Base-by-base conservation (phyloP, 257 asterid species). In the Misopates orontium region DNA sequence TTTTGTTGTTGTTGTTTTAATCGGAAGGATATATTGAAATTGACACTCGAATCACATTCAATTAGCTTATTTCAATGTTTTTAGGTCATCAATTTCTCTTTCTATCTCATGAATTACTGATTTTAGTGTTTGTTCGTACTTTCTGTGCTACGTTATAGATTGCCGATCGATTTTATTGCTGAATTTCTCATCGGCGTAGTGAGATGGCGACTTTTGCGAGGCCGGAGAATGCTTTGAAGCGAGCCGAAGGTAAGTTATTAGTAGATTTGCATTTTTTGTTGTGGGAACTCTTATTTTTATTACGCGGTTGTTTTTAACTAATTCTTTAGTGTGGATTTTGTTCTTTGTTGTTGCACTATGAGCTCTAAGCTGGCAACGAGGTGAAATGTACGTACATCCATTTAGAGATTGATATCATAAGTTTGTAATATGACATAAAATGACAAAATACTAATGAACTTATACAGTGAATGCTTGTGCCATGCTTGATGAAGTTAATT, bases 201-300 rank as follows among this genome's bases (percentile, higher is more conserved):
- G 10, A 60, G 63, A 82, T 82, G 87, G 77, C 80, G 36, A 77
- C 79, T 49, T 80, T 80, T 70, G 84, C 80, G 17, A 75, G 75
- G 65, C 89, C 89, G 4, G 89, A 83, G 80, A 78, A 83, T 78
- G 86, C 89, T 6, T 59, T 78, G 47, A 83, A 83, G 76, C 75
- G 86, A 61, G 86, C 89, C 14, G 89, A 83, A 73, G 89, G 86
- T 83, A 56, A 44, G 64, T 42, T 54, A 12, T 8, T 9, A 20
- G 0, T 56, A 13, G 25, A 19, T 9, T 57, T 28, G 4, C 14
- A 31, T 28, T 6, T 32, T 18, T 54, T 48, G 21, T 58, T 53
- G 7, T 21, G 28, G 18, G 17, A 10, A 47, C 17, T 24, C 17
- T 8, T 12, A 49, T n/a, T 9, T 58, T 44, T 54, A 4, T 16